Base-by-base conservation (phyloP, 73 alveolate genomes). In the Blepharisma japonicum region DNA sequence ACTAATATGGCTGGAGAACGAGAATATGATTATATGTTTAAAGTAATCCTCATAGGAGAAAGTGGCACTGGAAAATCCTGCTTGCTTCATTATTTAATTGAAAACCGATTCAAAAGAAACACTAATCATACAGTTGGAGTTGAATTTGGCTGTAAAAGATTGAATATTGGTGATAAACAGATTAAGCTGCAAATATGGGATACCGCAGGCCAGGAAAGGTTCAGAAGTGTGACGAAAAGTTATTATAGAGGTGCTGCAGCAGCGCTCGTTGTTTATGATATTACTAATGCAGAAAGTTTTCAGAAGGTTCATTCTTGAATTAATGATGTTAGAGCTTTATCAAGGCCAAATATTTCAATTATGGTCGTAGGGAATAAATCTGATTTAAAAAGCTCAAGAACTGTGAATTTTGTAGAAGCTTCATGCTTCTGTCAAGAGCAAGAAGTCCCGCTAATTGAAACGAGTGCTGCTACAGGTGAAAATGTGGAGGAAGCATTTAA, bases 151-250 rank as follows among this genome's bases (percentile, higher is more conserved):
- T 87, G 97, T 27, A 91, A 86, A 81, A 55, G 82, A 27, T 77
- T 93, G 25, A 72, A 66, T 56, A 79, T 90, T 18, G 87, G 87
- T 56, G 94, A 86, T 55, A 93, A 93, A 80, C 67, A 78, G 9
- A 78, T 93, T 49, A 93, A 93, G 79, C 81, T 93, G 79, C 87
- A 93, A 77, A 84, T 93, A n/a, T 93, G 97, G 96, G 98, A 93
- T 83, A 93, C 98, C 1, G 98, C 98, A 11, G 98, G 98, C 9
- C 84, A 93, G 68, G 98, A 93, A 55, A 45, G 93, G 54, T 93
- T 90, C 80, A 87, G 92, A 56, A 90, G 97, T 14, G 87, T 93
- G 46, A 93, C 94, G 39, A 93, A 89, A 67, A 88, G 92, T 56
- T 93, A 91, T 82, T 93, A 93, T 71, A 55, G 98, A 72, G 98